Evolutionary conservation across 495 filamentous ascomycete species (phyloP), one percentile per base, ranked within the genome.

Genomic region (Sabuloglossum arenarium): DNA sequence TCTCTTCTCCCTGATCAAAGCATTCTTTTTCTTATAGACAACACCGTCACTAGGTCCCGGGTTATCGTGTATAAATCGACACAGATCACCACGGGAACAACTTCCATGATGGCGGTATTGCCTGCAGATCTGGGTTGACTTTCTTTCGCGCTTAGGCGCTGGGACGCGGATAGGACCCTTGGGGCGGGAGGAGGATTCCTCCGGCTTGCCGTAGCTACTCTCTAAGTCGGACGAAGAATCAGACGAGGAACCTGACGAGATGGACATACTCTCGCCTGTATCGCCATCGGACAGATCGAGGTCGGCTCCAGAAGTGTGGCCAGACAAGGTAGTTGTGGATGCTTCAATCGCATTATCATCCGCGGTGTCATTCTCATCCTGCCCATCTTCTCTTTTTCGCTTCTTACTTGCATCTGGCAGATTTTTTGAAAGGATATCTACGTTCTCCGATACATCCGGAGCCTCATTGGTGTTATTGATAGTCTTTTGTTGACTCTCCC

Each of bases 161-260:
- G 54, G 54, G n/a, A 56, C 54, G 21, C 43, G 34, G 25, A 27
- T 28, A 10, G 54, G 54, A 25, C 39, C 31, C 9, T 34, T 56
- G 6, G 1, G 54, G 25, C 27, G 54, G 34, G 42, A 45, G 3
- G 54, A 56, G n/a, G 34, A 24, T 53, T 56, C 54, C 12, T 56
- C 54, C 3, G 54, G 43, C 24, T 16, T 21, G 16, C 28, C 47
- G 3, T 2, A 51, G 47, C 12, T 29, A 23, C 47, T 51, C 2
- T 51, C 47, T 11, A 23, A 51, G 3, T 29, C 47, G 28, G 47
- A 51, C 6, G 47, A 51, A 28, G 47, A 51, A 11, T 12, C 25
- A 5, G 47, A 51, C 1, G 47, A 51, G 23, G 24, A 1, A 14
- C 28, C 47, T 19, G 47, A 51, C 1, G 47, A 51, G 23, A 51